Evolutionary conservation across 306 rosid species (phyloP).

Genomic region (Delonix regia): DNA sequence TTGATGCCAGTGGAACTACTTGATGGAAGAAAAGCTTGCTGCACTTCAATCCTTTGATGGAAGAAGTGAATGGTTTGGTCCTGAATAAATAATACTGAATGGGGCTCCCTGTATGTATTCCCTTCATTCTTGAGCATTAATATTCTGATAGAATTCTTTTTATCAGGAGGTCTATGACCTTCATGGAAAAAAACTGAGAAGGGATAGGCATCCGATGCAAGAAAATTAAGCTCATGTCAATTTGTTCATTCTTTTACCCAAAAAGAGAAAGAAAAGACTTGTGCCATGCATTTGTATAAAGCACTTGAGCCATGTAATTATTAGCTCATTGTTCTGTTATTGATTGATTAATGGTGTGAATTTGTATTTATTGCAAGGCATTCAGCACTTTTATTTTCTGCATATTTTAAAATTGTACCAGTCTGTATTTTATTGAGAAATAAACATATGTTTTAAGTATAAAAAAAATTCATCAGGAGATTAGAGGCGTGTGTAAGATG

Average conservation of each 20-base stretch:
- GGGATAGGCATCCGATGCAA: not conserved
- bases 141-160: slow-evolving; percentile 22
- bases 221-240: not conserved
- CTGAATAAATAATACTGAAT: not conserved
- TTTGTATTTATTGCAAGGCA: not conserved
- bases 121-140: too few relatives aligned
- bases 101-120: not conserved
- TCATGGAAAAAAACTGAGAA: not conserved
- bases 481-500: too few relatives aligned
- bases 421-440: not conserved
- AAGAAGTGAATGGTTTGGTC: slow-evolving; percentile 18
- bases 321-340: not conserved
- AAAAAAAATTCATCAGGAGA: too few relatives aligned
- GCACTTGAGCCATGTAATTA: not conserved
- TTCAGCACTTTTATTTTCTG: not conserved
- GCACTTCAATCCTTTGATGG: slow-evolving; percentile 14
- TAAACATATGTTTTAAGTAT: too few relatives aligned
- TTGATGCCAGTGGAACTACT: not conserved
- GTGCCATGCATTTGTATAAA: not conserved
- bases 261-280: not conserved
- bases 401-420: not conserved
- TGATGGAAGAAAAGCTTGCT: slow-evolving; percentile 28
- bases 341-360: not conserved
- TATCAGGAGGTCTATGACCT: not conserved
- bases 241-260: too few relatives aligned